Percentiles rank a stretch among this genome's conserved stretches.
Conservation (phyloP, 176 grass and related monocot genomes). For the Oryza brachyantha region DNA sequence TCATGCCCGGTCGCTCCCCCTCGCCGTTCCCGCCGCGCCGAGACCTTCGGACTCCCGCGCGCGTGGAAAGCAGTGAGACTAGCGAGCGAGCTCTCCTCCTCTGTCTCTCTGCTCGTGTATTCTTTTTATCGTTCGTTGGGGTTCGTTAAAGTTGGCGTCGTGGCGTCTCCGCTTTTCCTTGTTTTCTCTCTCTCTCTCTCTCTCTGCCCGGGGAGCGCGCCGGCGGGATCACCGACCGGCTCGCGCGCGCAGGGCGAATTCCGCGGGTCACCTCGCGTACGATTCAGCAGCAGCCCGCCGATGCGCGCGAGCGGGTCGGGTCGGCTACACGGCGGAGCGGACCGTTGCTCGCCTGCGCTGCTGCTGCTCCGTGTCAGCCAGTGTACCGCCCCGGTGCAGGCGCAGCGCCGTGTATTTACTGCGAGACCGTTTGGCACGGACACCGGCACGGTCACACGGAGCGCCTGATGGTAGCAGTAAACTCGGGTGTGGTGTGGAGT, state of each 20-base stretch:
- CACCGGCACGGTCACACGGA: not conserved
- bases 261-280: not conserved
- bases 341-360: not conserved
- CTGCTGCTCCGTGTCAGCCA: conserved; percentile 1
- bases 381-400: not conserved
- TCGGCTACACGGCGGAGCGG: too few species aligned
- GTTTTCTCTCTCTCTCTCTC: not conserved
- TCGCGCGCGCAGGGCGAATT: not conserved
- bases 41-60: not conserved
- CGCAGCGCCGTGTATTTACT: not conserved
- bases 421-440: not conserved
- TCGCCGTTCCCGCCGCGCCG: not conserved
- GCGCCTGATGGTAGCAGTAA: not conserved
- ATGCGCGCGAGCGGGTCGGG: not conserved
- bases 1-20: not conserved
- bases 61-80: not conserved
- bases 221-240: conserved; percentile 45
- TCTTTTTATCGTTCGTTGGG: conserved; percentile 39
- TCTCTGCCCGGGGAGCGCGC: conserved; percentile 14
- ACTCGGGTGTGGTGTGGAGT: too few species aligned
- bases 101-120: not conserved
- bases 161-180: not conserved
- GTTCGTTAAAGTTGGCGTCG: conserved; percentile 30
- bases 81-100: not conserved
- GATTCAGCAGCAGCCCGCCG: not conserved